Base-by-base conservation (phyloP, 768 basidiomycete genomes). In the Cystofilobasidium macerans region DNA sequence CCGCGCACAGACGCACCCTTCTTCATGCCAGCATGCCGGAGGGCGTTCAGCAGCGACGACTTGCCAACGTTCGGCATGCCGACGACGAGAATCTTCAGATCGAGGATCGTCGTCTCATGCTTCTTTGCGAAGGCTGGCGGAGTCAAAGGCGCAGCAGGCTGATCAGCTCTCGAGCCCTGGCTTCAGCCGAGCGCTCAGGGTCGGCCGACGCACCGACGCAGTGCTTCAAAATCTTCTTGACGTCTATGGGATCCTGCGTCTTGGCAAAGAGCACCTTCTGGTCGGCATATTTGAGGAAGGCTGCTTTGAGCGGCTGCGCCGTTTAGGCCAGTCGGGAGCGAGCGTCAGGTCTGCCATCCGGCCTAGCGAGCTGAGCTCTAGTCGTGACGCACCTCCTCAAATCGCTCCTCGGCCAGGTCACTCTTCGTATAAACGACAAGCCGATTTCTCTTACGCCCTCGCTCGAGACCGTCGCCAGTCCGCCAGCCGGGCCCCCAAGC, bases 401-500 rank as follows among this genome's bases (percentile, higher is more conserved):
- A 92, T 84, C 88, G 88, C 71, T 82, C 80, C 47, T 92, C 84
- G 12, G 93, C 91, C 61, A 97, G 79, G 77, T 98, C 95, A 47
- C 87, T 82, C 78, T 97, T 98, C 72, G 89, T 94, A 69, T 97
- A 81, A 14, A 98, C 88, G 51, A 99, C 83, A 38, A 98, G 81
- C 64, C 87, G 86, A 76, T 93, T 88, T 72, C 88, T 88, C 30
- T 59, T 83, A 32, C 70, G 67, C 75, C 62, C 62, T 5, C 28
- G 36, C 56, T 59, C 56, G 22, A 30, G 11, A 4, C 57, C 47
- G 79, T 75, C 33, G 65, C 63, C 65, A 51, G 43, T 18, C 64
- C 43, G 57, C 58, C 69, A 68, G 56, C 53, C 51, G 18, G 45
- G 20, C 7, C 75, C 75, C 73, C 74, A 75, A 20, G 68, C 67